phyloP scores from a whole-genome alignment of 495 filamentous ascomycete genomes.

The Cercophora newfieldiana region DNA sequence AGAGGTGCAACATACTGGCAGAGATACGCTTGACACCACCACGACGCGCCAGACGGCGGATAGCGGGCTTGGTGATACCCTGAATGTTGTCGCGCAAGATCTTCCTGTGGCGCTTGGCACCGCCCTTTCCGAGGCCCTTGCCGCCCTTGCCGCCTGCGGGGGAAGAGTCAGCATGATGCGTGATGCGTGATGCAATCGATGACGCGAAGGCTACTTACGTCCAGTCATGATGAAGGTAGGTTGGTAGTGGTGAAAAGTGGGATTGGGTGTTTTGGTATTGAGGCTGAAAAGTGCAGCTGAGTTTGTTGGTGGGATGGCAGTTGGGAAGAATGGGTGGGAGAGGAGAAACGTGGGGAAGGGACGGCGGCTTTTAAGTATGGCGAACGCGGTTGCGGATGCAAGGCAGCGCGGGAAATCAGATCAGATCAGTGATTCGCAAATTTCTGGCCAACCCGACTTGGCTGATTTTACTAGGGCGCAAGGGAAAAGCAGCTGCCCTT shows the following conservation, averaged over 20 bases:
- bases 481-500: slow-evolving; percentile 3
- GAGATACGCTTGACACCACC: slow-evolving; percentile 99
- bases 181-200: background rate
- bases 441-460: slow-evolving; percentile 15
- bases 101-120: slow-evolving; percentile 96
- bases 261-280: slow-evolving; percentile 22
- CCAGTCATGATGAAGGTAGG: slow-evolving; percentile 71
- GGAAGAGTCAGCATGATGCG: slow-evolving; percentile 28
- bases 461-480: slow-evolving; percentile 24
- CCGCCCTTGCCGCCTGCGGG: slow-evolving; percentile 81
- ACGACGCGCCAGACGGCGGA: slow-evolving; percentile 99
- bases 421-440: slow-evolving; percentile 36
- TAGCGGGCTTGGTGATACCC: slow-evolving; percentile 99
- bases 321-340: slow-evolving; percentile 31
- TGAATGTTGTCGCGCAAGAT: slow-evolving; percentile 99
- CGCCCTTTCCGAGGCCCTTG: slow-evolving; percentile 88
- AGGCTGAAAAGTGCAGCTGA: slow-evolving; percentile 49
- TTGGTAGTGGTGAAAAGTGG: slow-evolving; percentile 27
- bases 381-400: slow-evolving; percentile 29
- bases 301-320: slow-evolving; percentile 16
- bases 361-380: slow-evolving; percentile 44
- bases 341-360: slow-evolving; percentile 49
- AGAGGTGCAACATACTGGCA: slow-evolving; percentile 61
- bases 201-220: slow-evolving; percentile 68
- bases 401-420: slow-evolving; percentile 44